Conservation (phyloP, 225 moss, liverwort and hornwort genomes). For the Sphagnum contortum region DNA sequence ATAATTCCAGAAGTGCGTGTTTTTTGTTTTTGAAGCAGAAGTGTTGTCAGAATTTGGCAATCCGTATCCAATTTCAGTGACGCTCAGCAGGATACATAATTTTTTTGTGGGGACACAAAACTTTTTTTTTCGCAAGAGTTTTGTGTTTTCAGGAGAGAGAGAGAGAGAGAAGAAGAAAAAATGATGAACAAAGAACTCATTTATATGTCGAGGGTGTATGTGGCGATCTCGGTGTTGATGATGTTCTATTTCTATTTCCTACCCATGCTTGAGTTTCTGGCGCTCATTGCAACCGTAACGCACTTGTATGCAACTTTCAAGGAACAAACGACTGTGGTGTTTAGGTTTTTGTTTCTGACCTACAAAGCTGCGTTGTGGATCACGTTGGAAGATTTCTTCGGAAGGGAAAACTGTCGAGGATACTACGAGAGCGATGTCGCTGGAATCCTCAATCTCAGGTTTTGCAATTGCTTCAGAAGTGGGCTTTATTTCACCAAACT, state of each 20-base stretch:
- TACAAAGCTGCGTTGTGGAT: constrained; percentile 46
- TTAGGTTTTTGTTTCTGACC: constrained; percentile 9
- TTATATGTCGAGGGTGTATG: constrained; percentile 23
- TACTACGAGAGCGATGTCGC: constrained; percentile 43
- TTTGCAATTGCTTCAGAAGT: constrained; percentile 35
- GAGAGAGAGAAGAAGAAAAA: too few species aligned
- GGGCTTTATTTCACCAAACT: constrained; percentile 32
- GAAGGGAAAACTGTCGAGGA: constrained; percentile 29
- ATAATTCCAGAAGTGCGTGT: too few species aligned
- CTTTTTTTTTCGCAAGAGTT: too few species aligned
- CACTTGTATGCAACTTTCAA: constrained; percentile 40
- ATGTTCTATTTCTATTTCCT: constrained; percentile 21
- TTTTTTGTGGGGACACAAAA: too few species aligned
- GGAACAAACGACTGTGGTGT: constrained; percentile 12
- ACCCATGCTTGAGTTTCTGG: constrained; percentile 36
- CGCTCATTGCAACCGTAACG: constrained; percentile 17
- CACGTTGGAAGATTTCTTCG: constrained; percentile 33
- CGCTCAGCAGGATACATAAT: too few species aligned
- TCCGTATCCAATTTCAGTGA: too few species aligned
- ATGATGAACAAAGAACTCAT: constrained; percentile 21
- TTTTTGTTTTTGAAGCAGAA: too few species aligned
- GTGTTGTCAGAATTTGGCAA: too few species aligned
- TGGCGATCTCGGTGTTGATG: constrained; percentile 9
- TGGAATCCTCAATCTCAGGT: constrained; percentile 23
- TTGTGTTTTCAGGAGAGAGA: too few species aligned